Conservation (phyloP, 1,284 basidiomycete genomes). For the Chiua sp. region DNA sequence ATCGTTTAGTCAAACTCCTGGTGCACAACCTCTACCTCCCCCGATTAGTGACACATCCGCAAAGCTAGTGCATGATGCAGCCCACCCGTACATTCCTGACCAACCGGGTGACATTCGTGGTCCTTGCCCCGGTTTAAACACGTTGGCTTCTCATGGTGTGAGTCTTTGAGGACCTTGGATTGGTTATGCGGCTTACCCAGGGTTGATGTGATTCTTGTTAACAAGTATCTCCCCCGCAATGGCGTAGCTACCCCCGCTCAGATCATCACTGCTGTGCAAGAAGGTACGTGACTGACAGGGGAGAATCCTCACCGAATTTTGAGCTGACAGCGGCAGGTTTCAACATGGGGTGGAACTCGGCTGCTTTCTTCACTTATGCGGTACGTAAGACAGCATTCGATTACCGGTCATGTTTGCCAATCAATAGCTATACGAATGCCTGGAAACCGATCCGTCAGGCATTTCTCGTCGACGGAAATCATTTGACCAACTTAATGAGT, state of each 20-base stretch:
- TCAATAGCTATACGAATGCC: neutral
- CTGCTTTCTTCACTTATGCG: slow-evolving; percentile 28
- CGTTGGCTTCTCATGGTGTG: slow-evolving; percentile 51
- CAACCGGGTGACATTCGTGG: slow-evolving; percentile 40
- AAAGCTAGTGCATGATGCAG: slow-evolving; percentile 29
- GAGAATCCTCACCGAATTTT: neutral
- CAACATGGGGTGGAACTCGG: slow-evolving; percentile 32
- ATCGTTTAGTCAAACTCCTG: slow-evolving; percentile 24
- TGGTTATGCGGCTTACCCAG: neutral
- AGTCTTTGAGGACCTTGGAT: neutral
- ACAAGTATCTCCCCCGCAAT: slow-evolving; percentile 23
- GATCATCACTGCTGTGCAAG: slow-evolving; percentile 32
- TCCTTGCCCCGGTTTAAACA: slow-evolving; percentile 54
- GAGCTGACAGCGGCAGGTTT: slow-evolving; percentile 18
- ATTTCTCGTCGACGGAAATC: slow-evolving; percentile 32
- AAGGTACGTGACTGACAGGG: slow-evolving; percentile 11
- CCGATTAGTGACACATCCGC: slow-evolving; percentile 32
- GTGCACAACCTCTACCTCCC: slow-evolving; percentile 30
- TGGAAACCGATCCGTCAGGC: slow-evolving; percentile 12
- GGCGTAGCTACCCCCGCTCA: slow-evolving; percentile 31
- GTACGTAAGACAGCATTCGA: slow-evolving; percentile 13
- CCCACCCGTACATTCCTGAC: slow-evolving; percentile 23
- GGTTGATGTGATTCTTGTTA: neutral
- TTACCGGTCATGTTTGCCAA: neutral
- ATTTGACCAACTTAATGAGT: slow-evolving; percentile 33